Evolutionary conservation across 768 basidiomycete species (phyloP).

Genomic region (button mushroom (Agaricus bisporus)): DNA sequence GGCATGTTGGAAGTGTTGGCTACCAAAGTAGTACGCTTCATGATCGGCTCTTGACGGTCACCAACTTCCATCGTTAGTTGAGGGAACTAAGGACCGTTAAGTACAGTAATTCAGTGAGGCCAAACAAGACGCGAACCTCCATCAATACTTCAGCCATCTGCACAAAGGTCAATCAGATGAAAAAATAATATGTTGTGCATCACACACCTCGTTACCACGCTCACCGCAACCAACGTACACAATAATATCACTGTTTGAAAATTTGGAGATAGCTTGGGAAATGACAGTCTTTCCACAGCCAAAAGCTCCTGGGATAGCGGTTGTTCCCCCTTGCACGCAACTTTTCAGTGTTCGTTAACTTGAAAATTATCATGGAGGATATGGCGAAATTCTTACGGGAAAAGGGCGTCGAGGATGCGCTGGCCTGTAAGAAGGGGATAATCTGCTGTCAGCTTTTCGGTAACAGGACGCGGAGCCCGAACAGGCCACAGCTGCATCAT

Average conservation of each 20-base stretch:
- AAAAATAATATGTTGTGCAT: background rate
- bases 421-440: slow-evolving; percentile 93
- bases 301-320: slow-evolving; percentile 97
- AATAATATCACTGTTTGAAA: slow-evolving; percentile 98
- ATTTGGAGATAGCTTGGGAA: slow-evolving; percentile 96
- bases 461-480: slow-evolving; percentile 90
- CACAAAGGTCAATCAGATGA: slow-evolving; percentile 5
- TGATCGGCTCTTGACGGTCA: slow-evolving; percentile 96
- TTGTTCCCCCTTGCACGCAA: slow-evolving; percentile 96
- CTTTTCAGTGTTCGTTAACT: slow-evolving; percentile 26
- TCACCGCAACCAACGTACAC: slow-evolving; percentile 99
- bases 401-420: slow-evolving; percentile 92
- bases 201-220: slow-evolving; percentile 86
- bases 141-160: slow-evolving; percentile 98
- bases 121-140: slow-evolving; percentile 49
- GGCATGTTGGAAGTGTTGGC: slow-evolving; percentile 99
- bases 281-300: slow-evolving; percentile 99
- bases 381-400: slow-evolving; percentile 59
- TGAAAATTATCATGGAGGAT: background rate
- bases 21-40: slow-evolving; percentile 98
- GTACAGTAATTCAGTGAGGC: background rate
- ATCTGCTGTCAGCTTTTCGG: slow-evolving; percentile 94
- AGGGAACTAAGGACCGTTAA: slow-evolving; percentile 54
- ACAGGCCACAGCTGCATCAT: slow-evolving; percentile 99
- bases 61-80: slow-evolving; percentile 88